Evolutionary conservation across 1,139 yeast genomes (phyloP).

Genomic region (Lipomyces yarrowii): DNA sequence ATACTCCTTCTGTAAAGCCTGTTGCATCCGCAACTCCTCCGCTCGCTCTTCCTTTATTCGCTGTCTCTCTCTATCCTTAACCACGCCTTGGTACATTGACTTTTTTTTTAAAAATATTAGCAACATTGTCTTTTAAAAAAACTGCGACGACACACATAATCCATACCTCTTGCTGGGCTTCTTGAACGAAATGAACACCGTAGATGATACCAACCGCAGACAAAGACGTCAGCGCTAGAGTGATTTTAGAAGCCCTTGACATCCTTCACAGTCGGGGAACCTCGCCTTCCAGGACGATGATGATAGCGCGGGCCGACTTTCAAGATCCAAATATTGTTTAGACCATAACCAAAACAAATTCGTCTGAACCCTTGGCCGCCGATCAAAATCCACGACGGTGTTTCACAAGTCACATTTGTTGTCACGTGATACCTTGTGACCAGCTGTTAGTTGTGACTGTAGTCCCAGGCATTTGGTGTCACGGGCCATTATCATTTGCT

Average conservation of each 20-base stretch:
- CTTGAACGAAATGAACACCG: conserved; percentile 34
- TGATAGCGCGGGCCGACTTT: not conserved
- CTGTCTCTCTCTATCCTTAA: conserved; percentile 34
- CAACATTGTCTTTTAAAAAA: too few relatives aligned
- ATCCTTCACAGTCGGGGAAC: conserved; percentile 8
- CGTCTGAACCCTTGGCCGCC: too few relatives aligned
- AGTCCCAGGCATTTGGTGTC: too few relatives aligned
- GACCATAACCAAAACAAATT: too few relatives aligned
- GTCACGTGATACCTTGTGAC: too few relatives aligned
- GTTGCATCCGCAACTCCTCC: conserved; percentile 32
- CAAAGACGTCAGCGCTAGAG: conserved; percentile 27
- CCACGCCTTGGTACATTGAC: conserved; percentile 36
- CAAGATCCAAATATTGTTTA: too few relatives aligned
- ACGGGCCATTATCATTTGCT: not conserved
- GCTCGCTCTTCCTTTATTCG: conserved; percentile 32
- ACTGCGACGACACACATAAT: not conserved
- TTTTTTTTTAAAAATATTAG: not conserved
- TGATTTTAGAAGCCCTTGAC: conserved; percentile 34
- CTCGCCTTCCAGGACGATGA: not conserved
- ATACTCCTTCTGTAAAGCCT: conserved; percentile 31
- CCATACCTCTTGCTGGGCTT: conserved; percentile 31
- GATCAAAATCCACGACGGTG: too few relatives aligned
- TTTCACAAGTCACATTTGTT: not conserved
- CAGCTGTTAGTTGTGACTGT: too few relatives aligned
- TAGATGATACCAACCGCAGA: conserved; percentile 30